A percentile compares a stretch with the other conserved stretches of the same genome.
Conservation (phyloP, 2,329 filamentous ascomycete species). For the Fusarium verrucosum region DNA sequence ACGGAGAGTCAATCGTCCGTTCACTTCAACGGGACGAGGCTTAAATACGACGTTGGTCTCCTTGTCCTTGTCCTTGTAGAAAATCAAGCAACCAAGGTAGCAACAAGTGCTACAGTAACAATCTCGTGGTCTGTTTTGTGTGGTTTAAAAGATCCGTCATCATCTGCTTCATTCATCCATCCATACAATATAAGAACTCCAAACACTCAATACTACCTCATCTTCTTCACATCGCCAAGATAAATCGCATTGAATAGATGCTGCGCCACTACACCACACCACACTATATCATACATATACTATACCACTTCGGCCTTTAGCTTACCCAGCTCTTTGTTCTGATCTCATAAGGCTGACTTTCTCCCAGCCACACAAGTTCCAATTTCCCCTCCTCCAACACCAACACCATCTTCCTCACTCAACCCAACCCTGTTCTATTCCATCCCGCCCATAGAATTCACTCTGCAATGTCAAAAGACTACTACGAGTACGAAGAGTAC, state of each 20-base stretch:
- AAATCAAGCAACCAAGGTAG: too few species aligned
- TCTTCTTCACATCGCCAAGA: background rate
- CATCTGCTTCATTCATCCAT: background rate
- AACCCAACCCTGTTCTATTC: too few species aligned
- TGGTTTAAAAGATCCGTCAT: background rate
- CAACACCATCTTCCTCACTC: background rate
- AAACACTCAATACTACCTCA: background rate
- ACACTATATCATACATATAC: too few species aligned
- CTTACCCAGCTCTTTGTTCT: conserved; percentile 3
- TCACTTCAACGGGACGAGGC: background rate
- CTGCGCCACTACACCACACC: conserved; percentile 13
- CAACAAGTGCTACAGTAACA: background rate
- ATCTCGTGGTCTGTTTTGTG: conserved; percentile 2
- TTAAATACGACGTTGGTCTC: conserved; percentile 4
- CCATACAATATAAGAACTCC: background rate
- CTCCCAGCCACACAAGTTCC: conserved; percentile 7
- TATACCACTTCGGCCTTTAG: background rate
- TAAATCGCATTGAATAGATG: background rate
- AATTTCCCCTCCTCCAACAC: conserved; percentile 1
- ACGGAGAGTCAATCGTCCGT: too few species aligned
- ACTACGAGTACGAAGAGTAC: conserved; percentile 46
- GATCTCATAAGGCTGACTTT: conserved; percentile 23
- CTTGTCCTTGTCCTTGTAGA: background rate
- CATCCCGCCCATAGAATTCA: background rate
- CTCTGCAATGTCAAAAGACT: conserved; percentile 38